Conservation (phyloP, 768 basidiomycete genomes). For the Collybia sp. region DNA sequence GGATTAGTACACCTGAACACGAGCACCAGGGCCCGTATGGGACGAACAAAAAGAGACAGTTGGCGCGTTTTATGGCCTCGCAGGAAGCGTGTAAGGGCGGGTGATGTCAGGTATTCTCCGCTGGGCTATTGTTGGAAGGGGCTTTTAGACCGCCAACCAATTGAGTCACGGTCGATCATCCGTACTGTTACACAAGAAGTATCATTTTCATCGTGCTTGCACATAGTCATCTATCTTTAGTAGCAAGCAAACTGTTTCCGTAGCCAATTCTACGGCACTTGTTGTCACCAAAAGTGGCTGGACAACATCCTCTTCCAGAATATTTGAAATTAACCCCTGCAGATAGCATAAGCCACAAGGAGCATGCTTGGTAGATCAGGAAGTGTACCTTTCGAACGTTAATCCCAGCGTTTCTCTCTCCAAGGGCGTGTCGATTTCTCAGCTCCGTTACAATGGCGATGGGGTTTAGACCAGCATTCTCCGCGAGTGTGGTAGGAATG, state of each 20-base stretch:
- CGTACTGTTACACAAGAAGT: constrained; percentile 3
- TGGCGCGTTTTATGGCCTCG: too few relatives aligned
- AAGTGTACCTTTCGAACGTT: constrained; percentile 88
- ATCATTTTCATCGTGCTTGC: constrained; percentile 53
- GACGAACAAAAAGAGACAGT: too few relatives aligned
- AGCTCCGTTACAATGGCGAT: constrained; percentile 98
- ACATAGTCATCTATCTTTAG: constrained; percentile 96
- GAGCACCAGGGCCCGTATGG: too few relatives aligned
- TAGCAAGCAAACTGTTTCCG: constrained; percentile 95
- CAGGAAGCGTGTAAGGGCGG: too few relatives aligned
- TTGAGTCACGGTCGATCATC: too few relatives aligned
- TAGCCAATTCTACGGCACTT: constrained; percentile 90
- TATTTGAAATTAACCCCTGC: constrained; percentile 95
- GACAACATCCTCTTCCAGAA: constrained; percentile 94
- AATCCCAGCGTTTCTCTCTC: constrained; percentile 93
- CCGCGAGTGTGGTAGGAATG: constrained; percentile 95
- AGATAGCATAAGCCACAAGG: neutral
- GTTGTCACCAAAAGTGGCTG: constrained; percentile 95
- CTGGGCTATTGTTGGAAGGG: too few relatives aligned
- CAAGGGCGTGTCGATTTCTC: constrained; percentile 93
- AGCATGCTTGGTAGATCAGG: neutral
- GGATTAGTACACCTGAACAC: too few relatives aligned
- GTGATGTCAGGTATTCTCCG: too few relatives aligned
- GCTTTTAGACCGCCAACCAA: too few relatives aligned
- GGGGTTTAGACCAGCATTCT: constrained; percentile 97